Percentiles rank a stretch among this genome's conserved stretches.
These are phyloP conservation scores for Endoconidiophora polonica DNA, from an alignment of 2,329 filamentous ascomycete genomes.

Conservation along the genomic window DNA sequence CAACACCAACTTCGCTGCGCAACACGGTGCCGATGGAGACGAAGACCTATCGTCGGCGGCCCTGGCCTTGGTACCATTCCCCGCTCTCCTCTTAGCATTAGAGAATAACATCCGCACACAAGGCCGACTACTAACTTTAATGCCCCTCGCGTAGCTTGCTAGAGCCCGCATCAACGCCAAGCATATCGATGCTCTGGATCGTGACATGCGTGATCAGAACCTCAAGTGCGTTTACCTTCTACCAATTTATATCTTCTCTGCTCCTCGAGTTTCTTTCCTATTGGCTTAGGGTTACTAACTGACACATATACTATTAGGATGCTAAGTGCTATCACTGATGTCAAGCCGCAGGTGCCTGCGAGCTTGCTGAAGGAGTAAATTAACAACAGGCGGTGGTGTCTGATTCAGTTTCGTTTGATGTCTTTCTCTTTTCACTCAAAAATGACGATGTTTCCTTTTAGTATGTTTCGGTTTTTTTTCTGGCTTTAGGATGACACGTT, in stretches of 20 bases:
- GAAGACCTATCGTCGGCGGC: constrained; percentile 48
- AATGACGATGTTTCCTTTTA: no score
- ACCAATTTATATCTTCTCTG: constrained; percentile 14
- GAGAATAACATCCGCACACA: neutral
- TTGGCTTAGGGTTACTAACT: constrained; percentile 17
- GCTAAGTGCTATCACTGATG: constrained; percentile 10
- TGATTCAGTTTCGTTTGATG: no score
- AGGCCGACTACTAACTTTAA: no score
- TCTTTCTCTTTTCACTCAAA: no score
- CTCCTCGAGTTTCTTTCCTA: constrained; percentile 6
- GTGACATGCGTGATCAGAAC: constrained; percentile 39
- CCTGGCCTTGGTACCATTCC: constrained; percentile 49
- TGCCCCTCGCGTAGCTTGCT: constrained; percentile 14
- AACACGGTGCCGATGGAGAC: constrained; percentile 37
- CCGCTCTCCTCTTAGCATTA: constrained; percentile 22
- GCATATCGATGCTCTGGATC: constrained; percentile 36
- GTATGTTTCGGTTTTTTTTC: no score
- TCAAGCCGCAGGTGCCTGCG: constrained; percentile 10
- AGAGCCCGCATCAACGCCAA: constrained; percentile 25
- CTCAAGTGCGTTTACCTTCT: constrained; percentile 22
- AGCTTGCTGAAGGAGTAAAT: constrained; percentile 4
- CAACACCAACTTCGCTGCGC: neutral
- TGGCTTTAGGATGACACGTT: no score
- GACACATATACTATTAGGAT: constrained; percentile 13
- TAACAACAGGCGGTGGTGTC: no score